Evolutionary conservation across 257 asterid genomes (phyloP), one percentile per base, ranked within the genome.

Genomic region (Solanum lycopersicoides): DNA sequence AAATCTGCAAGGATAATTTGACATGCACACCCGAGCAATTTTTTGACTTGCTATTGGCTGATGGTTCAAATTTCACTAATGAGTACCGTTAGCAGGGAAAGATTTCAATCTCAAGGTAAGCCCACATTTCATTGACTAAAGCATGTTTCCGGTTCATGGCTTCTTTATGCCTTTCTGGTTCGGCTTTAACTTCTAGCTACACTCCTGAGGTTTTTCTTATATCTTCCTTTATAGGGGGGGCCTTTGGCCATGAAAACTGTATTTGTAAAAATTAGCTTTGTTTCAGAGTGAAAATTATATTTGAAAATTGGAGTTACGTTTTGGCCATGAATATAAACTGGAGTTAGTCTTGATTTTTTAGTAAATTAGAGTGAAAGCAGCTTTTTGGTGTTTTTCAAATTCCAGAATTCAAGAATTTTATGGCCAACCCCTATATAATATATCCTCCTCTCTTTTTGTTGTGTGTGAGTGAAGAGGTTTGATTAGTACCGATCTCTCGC

Each of bases 11-110:
- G 99, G 99, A 91, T 90, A 87, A 89, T 86, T 96, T 95, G 87
- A 96, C 98, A 32, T 97, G 97, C 94, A 94, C 95, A 7, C 95
- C 94, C 44, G 99, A 96, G 91, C 95, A 97, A 89, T 95, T 92
- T 90, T 95, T 94, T 94, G 92, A 92, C 83, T 89, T 93, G 87
- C 82, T 97, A 60, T 82, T 97, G 86, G 95, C 92, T 84, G 99
- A 95, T 91, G 95, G 91, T 86, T 97, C 99, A 88, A 90, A 92
- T 86, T 97, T 95, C 92, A 94, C 94, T 37, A 92, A 89, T 75
- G 98, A 97, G 87, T 95, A 94, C 90, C 96, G 95, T 82, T 89
- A 77, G 90, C 88, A 50, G 92, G 97, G 82, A 97, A 95, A 91
- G 98, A 97, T 92, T 87, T 94, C 86, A 95, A 95, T 93, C 94